A percentile compares a stretch with the other conserved stretches of the same genome.
Evolutionary conservation across 768 basidiomycete genomes (phyloP).

Genomic region (Gelatoporia subvermispora): DNA sequence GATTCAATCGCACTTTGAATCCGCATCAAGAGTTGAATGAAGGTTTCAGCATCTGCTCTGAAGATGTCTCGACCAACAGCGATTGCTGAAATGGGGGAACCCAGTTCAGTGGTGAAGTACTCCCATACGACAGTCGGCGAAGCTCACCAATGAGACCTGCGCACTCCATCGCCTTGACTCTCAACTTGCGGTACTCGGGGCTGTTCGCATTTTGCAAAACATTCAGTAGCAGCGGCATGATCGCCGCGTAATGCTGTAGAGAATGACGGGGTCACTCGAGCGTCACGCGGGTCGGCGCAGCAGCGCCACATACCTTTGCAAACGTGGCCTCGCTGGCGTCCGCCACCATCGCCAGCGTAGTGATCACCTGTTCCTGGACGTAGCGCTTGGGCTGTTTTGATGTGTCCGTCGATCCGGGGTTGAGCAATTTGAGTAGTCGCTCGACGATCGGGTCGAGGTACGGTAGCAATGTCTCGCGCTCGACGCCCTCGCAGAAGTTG

Average conservation of each 20-base stretch:
- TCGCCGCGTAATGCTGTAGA: constrained; percentile 66
- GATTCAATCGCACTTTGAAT: constrained; percentile 66
- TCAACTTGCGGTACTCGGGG: constrained; percentile 59
- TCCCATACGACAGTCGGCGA: not conserved
- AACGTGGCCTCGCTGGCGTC: constrained; percentile 80
- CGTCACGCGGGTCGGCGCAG: not conserved
- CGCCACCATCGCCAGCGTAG: constrained; percentile 85
- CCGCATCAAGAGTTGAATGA: constrained; percentile 68
- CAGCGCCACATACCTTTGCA: constrained; percentile 45
- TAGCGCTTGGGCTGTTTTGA: constrained; percentile 50
- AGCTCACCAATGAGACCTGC: constrained; percentile 74
- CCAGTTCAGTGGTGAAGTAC: no score
- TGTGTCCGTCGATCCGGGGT: constrained; percentile 35
- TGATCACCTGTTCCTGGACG: constrained; percentile 86
- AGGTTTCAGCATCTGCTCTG: constrained; percentile 63
- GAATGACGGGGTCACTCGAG: not conserved
- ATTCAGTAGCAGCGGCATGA: constrained; percentile 78
- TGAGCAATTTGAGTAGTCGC: constrained; percentile 60
- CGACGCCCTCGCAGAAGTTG: constrained; percentile 88
- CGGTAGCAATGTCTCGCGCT: constrained; percentile 63
- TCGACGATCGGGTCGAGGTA: constrained; percentile 81
- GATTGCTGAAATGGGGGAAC: constrained; percentile 47
- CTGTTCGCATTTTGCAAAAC: constrained; percentile 71
- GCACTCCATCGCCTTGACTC: constrained; percentile 88
- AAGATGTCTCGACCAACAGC: constrained; percentile 83